Percentiles rank a stretch among this genome's conserved stretches.
Conservation (phyloP, 2,329 filamentous ascomycete species). For the Neofusicoccum parvum region DNA sequence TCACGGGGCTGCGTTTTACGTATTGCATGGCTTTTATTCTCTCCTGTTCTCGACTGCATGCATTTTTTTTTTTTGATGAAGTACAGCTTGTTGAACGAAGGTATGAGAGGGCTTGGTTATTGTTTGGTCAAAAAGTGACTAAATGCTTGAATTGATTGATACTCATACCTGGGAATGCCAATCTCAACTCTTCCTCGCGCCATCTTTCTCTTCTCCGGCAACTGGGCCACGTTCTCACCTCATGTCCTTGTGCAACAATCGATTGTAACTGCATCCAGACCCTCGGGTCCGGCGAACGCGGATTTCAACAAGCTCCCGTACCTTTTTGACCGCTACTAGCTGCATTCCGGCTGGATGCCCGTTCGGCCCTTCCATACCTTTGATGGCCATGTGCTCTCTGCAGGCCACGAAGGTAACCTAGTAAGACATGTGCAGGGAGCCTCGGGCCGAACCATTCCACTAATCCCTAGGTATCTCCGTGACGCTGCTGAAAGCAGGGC, state of each 20-base stretch:
- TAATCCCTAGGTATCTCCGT: background rate
- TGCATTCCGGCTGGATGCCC: background rate
- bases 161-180: conserved; percentile 12
- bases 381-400: background rate
- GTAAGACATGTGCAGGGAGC: background rate
- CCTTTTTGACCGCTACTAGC: background rate
- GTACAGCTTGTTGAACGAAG: background rate
- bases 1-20: conserved; percentile 8
- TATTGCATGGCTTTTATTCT: conserved; percentile 15
- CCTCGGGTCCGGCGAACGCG: background rate
- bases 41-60: conserved; percentile 8
- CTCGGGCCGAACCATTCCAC: conserved; percentile 10
- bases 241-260: background rate
- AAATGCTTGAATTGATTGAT: background rate
- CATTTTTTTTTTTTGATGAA: conserved; percentile 3
- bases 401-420: background rate
- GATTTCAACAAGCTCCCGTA: background rate
- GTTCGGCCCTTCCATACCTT: background rate
- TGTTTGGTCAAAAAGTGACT: background rate
- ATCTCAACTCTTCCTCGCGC: conserved; percentile 1
- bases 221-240: no score
- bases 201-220: no score
- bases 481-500: background rate
- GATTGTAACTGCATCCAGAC: background rate
- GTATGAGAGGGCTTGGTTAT: background rate